Evolutionary conservation across 2,329 filamentous ascomycete species (phyloP), one percentile per base, ranked within the genome.

Genomic region (Penicillium sp.): DNA sequence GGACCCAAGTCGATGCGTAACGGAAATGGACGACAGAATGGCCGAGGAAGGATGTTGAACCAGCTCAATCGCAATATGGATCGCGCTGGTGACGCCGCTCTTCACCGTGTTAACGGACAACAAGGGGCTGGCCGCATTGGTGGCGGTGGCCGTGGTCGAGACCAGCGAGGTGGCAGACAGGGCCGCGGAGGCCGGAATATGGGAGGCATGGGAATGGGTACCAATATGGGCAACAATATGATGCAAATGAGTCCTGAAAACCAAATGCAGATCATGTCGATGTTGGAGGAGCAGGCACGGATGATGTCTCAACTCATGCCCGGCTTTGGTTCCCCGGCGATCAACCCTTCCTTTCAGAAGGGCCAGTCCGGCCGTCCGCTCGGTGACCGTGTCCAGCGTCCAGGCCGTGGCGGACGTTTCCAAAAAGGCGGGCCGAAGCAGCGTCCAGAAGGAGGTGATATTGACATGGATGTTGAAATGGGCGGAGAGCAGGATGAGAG

Each of bases 1-100:
- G 93, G 92, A 49, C 93, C 93, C 15, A 93, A 91, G 69, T 90
- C 91, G 29, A 95, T 97, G 90, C 87, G 93, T 64, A 89, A 87
- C 67, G 82, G 82, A 45, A 37, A 37, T 10, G 81, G 77, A 59
- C 77, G 79, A 29, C 28, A 29, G 48, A 76, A 78, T 47, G 79
- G 82, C 47, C 83, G 88, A 51, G 90, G 89, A 68, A 83, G 89
- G 54, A 84, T 96, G 77, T 78, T 96, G 49, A 89, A 89, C 43
- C 89, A 96, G 60, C 81, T 95, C 66, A 84, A 86, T 66, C 88
- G 88, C 63, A 83, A 84, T 12, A 84, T 95, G 82, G 89, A 95
- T 62, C 84, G 92, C 54, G 78, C 79, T 31, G 76, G 78, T 58
- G 90, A 95, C 59, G 79, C 80, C n/a, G 80, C 83, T 33, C 79